phyloP scores from a whole-genome alignment of 2,329 filamentous ascomycete species.

The Penicillium sumatraense region DNA sequence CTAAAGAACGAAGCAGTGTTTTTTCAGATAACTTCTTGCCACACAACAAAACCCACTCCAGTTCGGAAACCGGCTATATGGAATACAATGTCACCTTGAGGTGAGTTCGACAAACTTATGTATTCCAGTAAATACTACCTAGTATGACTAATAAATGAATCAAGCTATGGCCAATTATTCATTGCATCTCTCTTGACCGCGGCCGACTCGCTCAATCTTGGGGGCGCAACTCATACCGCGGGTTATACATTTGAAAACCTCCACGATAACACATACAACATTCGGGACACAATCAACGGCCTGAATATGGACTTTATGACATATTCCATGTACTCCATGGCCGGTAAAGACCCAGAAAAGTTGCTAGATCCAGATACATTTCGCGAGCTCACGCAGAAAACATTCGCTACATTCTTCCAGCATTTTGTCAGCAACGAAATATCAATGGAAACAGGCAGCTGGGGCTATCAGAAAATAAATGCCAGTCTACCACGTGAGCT shows the following conservation, averaged over 20 bases:
- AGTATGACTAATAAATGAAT: neutral
- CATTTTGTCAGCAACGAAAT: conserved; percentile 30
- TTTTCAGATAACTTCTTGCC: conserved; percentile 18
- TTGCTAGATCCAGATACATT: conserved; percentile 23
- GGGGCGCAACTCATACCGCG: neutral
- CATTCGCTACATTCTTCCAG: conserved; percentile 37
- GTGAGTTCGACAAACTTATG: conserved; percentile 2
- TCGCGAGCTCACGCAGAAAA: conserved; percentile 20
- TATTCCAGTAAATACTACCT: neutral
- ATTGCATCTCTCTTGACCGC: conserved; percentile 15
- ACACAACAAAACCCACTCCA: conserved; percentile 9
- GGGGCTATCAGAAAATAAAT: conserved; percentile 30
- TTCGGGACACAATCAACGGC: conserved; percentile 28
- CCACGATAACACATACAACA: conserved; percentile 29
- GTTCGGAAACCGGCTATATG: neutral
- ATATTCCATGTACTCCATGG: conserved; percentile 34
- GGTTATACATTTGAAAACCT: conserved; percentile 21
- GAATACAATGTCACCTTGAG: conserved; percentile 21
- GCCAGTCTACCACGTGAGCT: conserved; percentile 18
- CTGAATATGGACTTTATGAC: conserved; percentile 38
- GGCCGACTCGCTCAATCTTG: conserved; percentile 12
- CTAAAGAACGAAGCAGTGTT: neutral
- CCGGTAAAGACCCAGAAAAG: conserved; percentile 21
- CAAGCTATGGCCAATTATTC: conserved; percentile 21
- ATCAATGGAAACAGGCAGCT: conserved; percentile 24